These are phyloP conservation scores for Trichodelitschia bisporula DNA, from an alignment of 495 filamentous ascomycete species.

Conservation along the genomic window DNA sequence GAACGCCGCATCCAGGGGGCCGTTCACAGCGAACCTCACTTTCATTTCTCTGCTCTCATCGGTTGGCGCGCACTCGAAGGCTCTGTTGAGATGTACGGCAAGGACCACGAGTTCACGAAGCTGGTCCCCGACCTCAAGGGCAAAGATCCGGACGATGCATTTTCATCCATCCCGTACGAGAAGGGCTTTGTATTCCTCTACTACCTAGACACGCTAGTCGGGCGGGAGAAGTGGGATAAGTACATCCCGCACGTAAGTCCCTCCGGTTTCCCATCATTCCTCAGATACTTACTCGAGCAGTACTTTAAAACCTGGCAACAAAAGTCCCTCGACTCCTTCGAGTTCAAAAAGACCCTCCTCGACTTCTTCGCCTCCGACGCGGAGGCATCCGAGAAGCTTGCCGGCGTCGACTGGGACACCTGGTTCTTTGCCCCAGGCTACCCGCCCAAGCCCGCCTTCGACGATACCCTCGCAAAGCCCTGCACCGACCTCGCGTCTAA, in stretches of 20 bases:
- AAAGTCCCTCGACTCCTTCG: conserved; percentile 70
- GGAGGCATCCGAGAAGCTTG: conserved; percentile 38
- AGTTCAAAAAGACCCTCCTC: conserved; percentile 71
- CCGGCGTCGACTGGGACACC: conserved; percentile 60
- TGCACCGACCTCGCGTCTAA: conserved; percentile 61
- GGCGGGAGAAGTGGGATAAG: conserved; percentile 66
- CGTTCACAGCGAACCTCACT: conserved; percentile 56
- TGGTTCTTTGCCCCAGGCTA: conserved; percentile 70
- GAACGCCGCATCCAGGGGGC: conserved; percentile 50
- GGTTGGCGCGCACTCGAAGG: conserved; percentile 47
- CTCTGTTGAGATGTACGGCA: conserved; percentile 47
- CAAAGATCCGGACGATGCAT: conserved; percentile 86
- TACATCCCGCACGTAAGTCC: conserved; percentile 60
- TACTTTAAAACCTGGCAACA: conserved; percentile 66
- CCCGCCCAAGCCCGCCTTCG: conserved; percentile 73
- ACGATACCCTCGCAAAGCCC: conserved; percentile 64
- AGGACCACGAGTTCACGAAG: conserved; percentile 79
- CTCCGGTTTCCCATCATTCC: neutral
- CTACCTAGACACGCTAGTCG: conserved; percentile 60
- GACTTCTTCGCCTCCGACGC: conserved; percentile 55
- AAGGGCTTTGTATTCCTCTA: conserved; percentile 63
- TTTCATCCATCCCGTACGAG: conserved; percentile 64
- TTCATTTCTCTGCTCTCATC: conserved; percentile 84
- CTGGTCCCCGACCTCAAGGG: conserved; percentile 66
- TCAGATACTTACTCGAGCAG: conserved; percentile 16